Evolutionary conservation across 495 filamentous ascomycete genomes (phyloP), one percentile per base, ranked within the genome.

Genomic region (Lepidopterella palustris): DNA sequence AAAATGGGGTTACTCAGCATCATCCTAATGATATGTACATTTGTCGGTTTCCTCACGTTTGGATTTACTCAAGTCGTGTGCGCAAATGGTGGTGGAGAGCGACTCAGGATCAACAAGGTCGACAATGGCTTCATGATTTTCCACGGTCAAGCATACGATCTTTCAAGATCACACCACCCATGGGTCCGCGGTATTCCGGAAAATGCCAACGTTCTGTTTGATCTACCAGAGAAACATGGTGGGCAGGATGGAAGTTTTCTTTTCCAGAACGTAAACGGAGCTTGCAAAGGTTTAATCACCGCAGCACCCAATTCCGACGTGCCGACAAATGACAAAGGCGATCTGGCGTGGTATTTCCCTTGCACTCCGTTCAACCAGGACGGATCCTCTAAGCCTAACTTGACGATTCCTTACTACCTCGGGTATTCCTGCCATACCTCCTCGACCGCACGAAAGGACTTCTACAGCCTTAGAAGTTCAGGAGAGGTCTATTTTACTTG

Each of bases 201-300:
- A 0, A 74, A 72, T 28, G 63, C 73, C 24, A 96, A 97, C 68
- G 83, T 99, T 21, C 75, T 99, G 2, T 99, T 84, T 62, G 90
- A 97, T 71, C 73, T 96, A 4, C 84, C 85, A 0, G 76, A 82
- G 56, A 87, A 87, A 68, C 84, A 92, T 71, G 90, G 86, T 47
- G 95, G 92, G 0, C 78, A 87, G 67, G 95, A 99, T 72, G 91
- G 88, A 48, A 97, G 91, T 68, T 99, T 99, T 72, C 76, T 97
- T 66, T 99, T 99, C 75, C 95, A 99, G 71, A 93, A 97, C 66
- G 95, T 99, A 70, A 99, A 99, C 66, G 95, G 93, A 18, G 88
- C 87, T 54, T 99, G 95, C 80, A 99, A 97, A 73, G 89, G 82
- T 2, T 72, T 97, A 5, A 95, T 99, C 67, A 95, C 81, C 1